Evolutionary conservation across 2,329 filamentous ascomycete species (phyloP).

Genomic region (Cryphonectria parasitica): DNA sequence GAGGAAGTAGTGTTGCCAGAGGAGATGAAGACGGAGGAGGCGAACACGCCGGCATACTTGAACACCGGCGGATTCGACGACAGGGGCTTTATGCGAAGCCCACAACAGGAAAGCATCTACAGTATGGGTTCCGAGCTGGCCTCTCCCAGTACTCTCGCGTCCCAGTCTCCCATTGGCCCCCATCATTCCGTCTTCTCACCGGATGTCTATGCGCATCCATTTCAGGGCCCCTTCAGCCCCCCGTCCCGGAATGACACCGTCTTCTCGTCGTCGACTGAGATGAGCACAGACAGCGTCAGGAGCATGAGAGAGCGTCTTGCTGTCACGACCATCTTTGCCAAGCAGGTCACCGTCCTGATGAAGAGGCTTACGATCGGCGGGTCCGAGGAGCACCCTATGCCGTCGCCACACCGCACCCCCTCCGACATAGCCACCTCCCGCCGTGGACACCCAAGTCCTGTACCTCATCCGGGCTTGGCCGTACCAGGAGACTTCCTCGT

Average conservation of each 20-base stretch:
- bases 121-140: slow-evolving; percentile 18
- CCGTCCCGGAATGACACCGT: slow-evolving; percentile 37
- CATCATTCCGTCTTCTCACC: slow-evolving; percentile 15
- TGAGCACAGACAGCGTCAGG: slow-evolving; percentile 43
- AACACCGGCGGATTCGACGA: slow-evolving; percentile 21
- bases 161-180: slow-evolving; percentile 18
- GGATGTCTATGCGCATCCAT: slow-evolving; percentile 15
- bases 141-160: slow-evolving; percentile 22
- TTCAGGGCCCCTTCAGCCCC: slow-evolving; percentile 34
- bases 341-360: slow-evolving; percentile 42
- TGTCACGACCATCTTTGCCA: slow-evolving; percentile 28
- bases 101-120: slow-evolving; percentile 16
- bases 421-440: slow-evolving; percentile 32
- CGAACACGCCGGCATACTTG: slow-evolving; percentile 23
- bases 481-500: slow-evolving; percentile 56
- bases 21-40: slow-evolving; percentile 22
- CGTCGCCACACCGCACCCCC: slow-evolving; percentile 19
- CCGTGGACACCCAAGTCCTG: slow-evolving; percentile 14
- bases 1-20: background rate
- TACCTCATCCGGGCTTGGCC: slow-evolving; percentile 36
- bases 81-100: slow-evolving; percentile 15
- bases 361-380: slow-evolving; percentile 35
- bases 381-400: slow-evolving; percentile 17
- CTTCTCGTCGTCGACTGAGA: slow-evolving; percentile 45
- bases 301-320: slow-evolving; percentile 38